Evolutionary conservation across 163 green algal species (phyloP).

Genomic region (Chlorella variabilis): DNA sequence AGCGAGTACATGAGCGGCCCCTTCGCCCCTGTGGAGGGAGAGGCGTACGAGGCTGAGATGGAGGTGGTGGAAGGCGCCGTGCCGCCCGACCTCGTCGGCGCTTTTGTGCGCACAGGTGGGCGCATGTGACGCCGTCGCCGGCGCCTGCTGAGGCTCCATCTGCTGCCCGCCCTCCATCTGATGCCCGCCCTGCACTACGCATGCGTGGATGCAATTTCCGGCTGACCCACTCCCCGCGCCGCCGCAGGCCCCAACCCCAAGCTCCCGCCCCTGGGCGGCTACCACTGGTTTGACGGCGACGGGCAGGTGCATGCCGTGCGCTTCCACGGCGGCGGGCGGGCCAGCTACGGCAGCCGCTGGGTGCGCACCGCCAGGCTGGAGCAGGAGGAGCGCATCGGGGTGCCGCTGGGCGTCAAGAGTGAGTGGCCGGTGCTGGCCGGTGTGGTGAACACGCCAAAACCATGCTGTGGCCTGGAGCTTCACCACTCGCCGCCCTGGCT

Average conservation of each 20-base stretch:
- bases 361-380: conserved; percentile 62
- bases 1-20: background rate
- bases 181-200: too few species aligned
- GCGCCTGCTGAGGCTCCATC: too few species aligned
- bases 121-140: too few species aligned
- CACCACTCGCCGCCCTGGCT: too few species aligned
- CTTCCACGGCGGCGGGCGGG: conserved; percentile 59
- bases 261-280: conserved; percentile 49
- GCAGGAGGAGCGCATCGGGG: conserved; percentile 54
- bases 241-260: conserved; percentile 67
- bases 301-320: conserved; percentile 74
- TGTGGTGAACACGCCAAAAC: too few species aligned
- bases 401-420: conserved; percentile 10
- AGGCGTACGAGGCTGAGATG: background rate
- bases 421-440: too few species aligned
- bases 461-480: too few species aligned
- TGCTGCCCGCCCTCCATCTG: too few species aligned
- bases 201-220: too few species aligned
- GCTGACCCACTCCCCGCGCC: too few species aligned
- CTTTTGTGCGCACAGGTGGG: background rate
- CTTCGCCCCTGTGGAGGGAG: background rate
- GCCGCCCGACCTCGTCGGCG: background rate
- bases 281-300: conserved; percentile 66
- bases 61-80: background rate
- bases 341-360: conserved; percentile 71